Evolutionary conservation across 2,329 filamentous ascomycete species (phyloP), one percentile per base, ranked within the genome.

Genomic region (Aspergillus versicolor): DNA sequence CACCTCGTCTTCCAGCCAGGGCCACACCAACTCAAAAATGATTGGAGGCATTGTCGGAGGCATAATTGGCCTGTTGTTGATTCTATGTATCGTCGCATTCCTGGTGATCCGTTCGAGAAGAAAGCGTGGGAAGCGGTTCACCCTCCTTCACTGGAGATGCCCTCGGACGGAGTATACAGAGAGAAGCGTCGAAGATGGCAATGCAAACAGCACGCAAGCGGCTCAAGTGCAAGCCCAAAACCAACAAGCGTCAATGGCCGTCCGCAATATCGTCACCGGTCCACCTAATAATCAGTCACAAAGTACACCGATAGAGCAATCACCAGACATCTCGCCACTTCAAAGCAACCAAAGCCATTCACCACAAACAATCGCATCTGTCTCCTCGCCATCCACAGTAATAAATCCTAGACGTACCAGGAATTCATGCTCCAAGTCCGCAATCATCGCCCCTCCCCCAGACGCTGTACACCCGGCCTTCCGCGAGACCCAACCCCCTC

Each of bases 91-190:
- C 27, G n/a, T 59, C 37, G 27, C 30, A 4, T 61, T 43, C 45
- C 40, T 55, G n/a, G 19, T 59, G 13, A 49, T 50, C 30, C 50
- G 50, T 11, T 34, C 34, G 21, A 49, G 38, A 27, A 57, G 56
- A 32, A 45, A 52, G 38, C 50, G 52, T 11, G 47, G 43, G 4
- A 52, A 43, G 12, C 52, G 43, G 32, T 61, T 61, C 24, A 54
- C 34, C 21, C 50, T 61, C 46, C 50, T 61, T 40, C 49, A 38
- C 24, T 61, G 59, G 59, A 49, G 46, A 34, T 21, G 27, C 21
- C 43, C 15, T 40, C 13, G 22, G 21, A 12, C 19, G 17, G 27
- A 53, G 17, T 32, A 47, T 19, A 11, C 27, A 27, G 32, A 24
- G 41, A 24, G n/a, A 22, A 46, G 6, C 13, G n/a, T 17, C 13